Conservation (phyloP, 2,329 filamentous ascomycete genomes). For the Claviceps purpurea region DNA sequence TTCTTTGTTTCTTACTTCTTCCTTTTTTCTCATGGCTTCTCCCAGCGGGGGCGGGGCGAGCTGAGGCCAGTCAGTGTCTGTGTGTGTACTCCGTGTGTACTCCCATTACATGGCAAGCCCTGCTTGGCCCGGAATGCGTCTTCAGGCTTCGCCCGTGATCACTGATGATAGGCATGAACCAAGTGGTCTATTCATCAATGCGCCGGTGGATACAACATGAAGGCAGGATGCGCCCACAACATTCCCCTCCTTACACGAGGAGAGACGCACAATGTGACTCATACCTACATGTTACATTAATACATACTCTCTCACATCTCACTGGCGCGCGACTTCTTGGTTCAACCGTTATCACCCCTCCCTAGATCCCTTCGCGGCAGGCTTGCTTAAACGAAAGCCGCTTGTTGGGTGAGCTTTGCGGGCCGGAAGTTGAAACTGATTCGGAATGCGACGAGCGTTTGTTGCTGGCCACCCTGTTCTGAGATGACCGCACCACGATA, state of each 20-base stretch:
- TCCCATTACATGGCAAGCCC: neutral
- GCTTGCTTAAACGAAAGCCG: too few relatives aligned
- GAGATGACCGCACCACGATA: too few relatives aligned
- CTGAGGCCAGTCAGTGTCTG: neutral
- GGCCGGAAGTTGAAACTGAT: too few relatives aligned
- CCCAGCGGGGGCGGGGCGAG: neutral
- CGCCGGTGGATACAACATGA: neutral
- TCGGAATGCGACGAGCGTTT: too few relatives aligned
- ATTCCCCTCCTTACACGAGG: neutral
- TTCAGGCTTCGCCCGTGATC: neutral
- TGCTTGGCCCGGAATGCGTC: neutral
- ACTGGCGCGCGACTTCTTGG: neutral
- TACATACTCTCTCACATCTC: neutral
- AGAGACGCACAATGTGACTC: neutral
- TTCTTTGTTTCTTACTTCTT: neutral
- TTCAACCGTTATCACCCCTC: too few relatives aligned
- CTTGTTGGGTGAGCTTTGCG: too few relatives aligned
- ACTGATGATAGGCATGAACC: neutral
- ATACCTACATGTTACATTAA: neutral
- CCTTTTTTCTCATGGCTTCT: neutral
- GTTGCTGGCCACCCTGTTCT: too few relatives aligned
- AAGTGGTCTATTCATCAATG: neutral
- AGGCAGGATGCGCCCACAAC: neutral
- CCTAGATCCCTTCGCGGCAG: too few relatives aligned
- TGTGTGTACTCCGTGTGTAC: too few relatives aligned